Evolutionary conservation across 2,329 filamentous ascomycete genomes (phyloP).

Genomic region (Trichoderma gracile): DNA sequence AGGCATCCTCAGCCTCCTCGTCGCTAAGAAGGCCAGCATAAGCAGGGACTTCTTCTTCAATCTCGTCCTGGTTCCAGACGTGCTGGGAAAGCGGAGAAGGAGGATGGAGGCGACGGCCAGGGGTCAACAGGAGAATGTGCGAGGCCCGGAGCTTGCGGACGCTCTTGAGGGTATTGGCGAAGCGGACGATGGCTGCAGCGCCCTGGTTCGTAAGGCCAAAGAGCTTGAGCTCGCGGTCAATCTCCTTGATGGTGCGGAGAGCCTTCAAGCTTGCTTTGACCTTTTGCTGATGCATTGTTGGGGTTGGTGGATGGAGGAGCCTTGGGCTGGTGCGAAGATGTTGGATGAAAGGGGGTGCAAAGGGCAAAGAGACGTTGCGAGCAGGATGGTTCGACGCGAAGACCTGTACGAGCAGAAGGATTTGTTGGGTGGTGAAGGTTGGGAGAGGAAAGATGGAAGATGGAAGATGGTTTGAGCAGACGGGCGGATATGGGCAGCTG

Average conservation of each 20-base stretch:
- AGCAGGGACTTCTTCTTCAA: not conserved
- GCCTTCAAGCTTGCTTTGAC: too few species aligned
- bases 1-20: not conserved
- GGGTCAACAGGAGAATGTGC: not conserved
- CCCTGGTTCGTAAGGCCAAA: not conserved
- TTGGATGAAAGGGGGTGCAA: not conserved
- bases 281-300: too few species aligned
- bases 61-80: conserved; percentile 4
- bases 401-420: not conserved
- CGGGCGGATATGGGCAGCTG: conserved; percentile 2
- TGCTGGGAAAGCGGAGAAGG: conserved; percentile 1
- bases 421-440: not conserved
- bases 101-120: not conserved
- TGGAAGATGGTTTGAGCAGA: too few species aligned
- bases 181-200: not conserved
- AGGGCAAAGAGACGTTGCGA: not conserved
- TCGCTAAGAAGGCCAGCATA: not conserved
- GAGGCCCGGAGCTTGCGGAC: not conserved
- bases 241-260: not conserved
- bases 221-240: not conserved
- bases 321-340: too few species aligned
- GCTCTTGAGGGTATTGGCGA: not conserved
- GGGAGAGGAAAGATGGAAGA: not conserved
- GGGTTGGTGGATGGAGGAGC: too few species aligned
- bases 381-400: not conserved